phyloP scores from a whole-genome alignment of 331 rosid genomes.

The Saraca asoca region DNA sequence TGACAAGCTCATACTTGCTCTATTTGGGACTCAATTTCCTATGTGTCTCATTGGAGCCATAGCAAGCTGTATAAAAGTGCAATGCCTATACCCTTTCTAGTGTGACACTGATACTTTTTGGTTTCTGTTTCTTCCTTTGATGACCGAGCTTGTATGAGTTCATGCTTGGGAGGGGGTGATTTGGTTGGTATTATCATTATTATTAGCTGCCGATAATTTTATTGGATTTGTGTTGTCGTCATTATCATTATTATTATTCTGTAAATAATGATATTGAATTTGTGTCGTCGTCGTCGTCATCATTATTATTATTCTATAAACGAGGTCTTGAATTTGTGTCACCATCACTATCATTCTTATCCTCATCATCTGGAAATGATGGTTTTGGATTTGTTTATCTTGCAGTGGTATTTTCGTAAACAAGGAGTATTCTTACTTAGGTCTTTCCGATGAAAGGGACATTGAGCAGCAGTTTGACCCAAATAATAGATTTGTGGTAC shows the following conservation, averaged over 20 bases:
- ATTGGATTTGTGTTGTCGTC: slow-evolving; percentile 8
- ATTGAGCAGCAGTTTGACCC: slow-evolving; percentile 67
- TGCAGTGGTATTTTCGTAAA: slow-evolving; percentile 82
- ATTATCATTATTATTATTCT: slow-evolving; percentile 16
- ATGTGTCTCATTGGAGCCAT: slow-evolving; percentile 89
- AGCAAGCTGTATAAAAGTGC: slow-evolving; percentile 62
- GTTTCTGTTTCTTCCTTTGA: background rate
- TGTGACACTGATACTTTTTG: slow-evolving; percentile 17
- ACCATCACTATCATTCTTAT: slow-evolving; percentile 16
- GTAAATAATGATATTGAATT: slow-evolving; percentile 34
- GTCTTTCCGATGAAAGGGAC: slow-evolving; percentile 61
- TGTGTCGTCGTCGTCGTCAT: no score
- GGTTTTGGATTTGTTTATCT: slow-evolving; percentile 36
- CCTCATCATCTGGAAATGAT: slow-evolving; percentile 36
- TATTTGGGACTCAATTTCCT: slow-evolving; percentile 70
- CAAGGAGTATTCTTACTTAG: slow-evolving; percentile 72
- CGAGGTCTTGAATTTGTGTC: background rate
- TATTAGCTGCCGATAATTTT: background rate
- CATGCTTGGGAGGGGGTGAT: slow-evolving; percentile 17
- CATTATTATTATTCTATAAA: no score
- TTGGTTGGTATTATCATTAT: slow-evolving; percentile 4
- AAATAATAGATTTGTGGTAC: slow-evolving; percentile 75
- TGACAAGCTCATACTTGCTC: slow-evolving; percentile 83
- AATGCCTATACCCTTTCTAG: slow-evolving; percentile 20
- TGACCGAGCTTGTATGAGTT: slow-evolving; percentile 12